Evolutionary conservation across 495 filamentous ascomycete genomes (phyloP), one percentile per base, ranked within the genome.

Genomic region (Neurospora pannonica): DNA sequence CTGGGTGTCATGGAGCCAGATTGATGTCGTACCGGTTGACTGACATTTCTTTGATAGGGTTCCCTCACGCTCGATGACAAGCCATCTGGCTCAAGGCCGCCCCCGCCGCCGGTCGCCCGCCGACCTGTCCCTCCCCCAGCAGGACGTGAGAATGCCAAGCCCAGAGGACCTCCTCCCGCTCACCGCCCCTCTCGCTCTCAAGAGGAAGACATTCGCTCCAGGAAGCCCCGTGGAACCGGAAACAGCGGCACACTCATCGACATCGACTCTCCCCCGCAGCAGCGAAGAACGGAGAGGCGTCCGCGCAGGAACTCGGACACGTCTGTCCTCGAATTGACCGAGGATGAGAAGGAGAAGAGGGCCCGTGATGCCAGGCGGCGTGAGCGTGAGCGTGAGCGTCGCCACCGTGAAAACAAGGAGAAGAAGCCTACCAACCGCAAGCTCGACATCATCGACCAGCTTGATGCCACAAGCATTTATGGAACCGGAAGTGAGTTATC

Each of bases 391-490:
- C 89, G 92, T 84, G 91, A 78, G 86, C 85, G 78, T 84, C 89
- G 82, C 82, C 83, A 89, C 67, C 88, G 86, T 72, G 89, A 94
- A 73, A 85, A 86, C 75, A 88, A 85, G 80, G 80, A 87, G 72
- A 90, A 86, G 81, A 89, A 85, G 81, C 86, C 83, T 78, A 84
- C 83, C 72, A 89, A 86, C 74, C 88, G 90, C 71, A 90, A 90
- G 74, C 82, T 98, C 73, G 97, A 99, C 81, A 88, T 98, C 71
- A 99, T 99, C 77, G 97, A 99, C 82, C 95, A 97, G 79, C 86
- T 99, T 70, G 97, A 99, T 86, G 96, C 95, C 62, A 97, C 95
- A 13, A 95, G 95, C 77, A 97, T 99, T 78, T 98, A 97, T 79
- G 96, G 97, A 60, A 92, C 94, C 74, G 96, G 96, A 81, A 87